Base-by-base conservation (phyloP, 345 rosid genomes). In the Populus tremula region DNA sequence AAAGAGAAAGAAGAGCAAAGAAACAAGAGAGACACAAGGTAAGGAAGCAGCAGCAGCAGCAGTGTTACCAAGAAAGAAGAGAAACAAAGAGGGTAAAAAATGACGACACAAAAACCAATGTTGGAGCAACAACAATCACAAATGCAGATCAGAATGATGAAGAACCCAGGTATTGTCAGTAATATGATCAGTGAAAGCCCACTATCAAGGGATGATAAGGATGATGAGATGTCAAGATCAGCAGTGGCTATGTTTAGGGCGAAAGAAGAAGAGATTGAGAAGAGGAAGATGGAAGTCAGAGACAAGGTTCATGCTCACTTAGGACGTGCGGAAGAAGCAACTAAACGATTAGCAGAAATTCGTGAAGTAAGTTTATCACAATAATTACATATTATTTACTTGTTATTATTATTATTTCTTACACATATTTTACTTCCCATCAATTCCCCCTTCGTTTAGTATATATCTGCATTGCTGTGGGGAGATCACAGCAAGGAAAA, bases 191-290 rank as follows among this genome's bases (percentile, higher is more conserved):
- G 77, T 67, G 90, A 84, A 8, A 88, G 89, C 59, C 90, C 91
- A 0, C 17, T 66, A 0, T 18, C 43, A 63, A 83, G 71, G 68
- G 96, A 89, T 35, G 97, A 92, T 27, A 87, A 49, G 41, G 90
- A 91, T 17, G 94, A 95, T 21, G 98, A 95, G 80, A 81, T 91
- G 82, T 84, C 94, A 0, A 92, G 86, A 38, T 90, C 96, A 10
- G 92, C 98, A 31, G 76, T 93, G 71, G 93, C 88, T 23, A 68
- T 87, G 87, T 92, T 92, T 84, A 84, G 87, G 67, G 89, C 88
- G 3, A 96, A 91, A 49, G 99, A 93, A 88, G 98, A 96, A 76
- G 98, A 92, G 93, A 96, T 96, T 73, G 94, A 92, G 86, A 93
- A 78, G 87, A 93, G 84, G 87, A 92, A 89, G 86, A 84, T 83